Percentiles rank a stretch among this genome's conserved stretches.
Conservation (phyloP, 306 rosid species). For the Arachis stenosperma region DNA sequence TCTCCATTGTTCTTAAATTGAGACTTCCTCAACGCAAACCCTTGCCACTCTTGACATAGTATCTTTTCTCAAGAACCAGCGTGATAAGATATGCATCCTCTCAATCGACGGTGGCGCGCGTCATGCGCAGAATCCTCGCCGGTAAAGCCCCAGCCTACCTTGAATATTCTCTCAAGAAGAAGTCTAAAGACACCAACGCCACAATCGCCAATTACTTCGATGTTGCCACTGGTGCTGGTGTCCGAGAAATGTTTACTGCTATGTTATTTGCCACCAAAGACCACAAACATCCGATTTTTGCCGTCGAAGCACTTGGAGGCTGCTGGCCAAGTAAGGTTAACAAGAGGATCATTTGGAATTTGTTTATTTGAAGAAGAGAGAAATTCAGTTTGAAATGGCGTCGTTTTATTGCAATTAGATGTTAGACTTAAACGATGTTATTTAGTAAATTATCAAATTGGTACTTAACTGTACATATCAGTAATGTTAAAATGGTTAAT, state of each 20-base stretch:
- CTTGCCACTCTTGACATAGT: slow-evolving; percentile 34
- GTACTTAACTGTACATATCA: too few species aligned
- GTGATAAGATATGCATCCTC: slow-evolving; percentile 93
- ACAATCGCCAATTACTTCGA: slow-evolving; percentile 94
- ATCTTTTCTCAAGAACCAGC: slow-evolving; percentile 83
- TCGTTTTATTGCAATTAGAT: too few species aligned
- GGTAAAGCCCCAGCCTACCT: slow-evolving; percentile 87
- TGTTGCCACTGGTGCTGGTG: slow-evolving; percentile 85
- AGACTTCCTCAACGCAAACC: slow-evolving; percentile 33
- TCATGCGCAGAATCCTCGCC: slow-evolving; percentile 89
- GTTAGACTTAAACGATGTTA: too few species aligned
- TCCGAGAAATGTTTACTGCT: slow-evolving; percentile 86
- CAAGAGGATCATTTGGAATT: too few species aligned
- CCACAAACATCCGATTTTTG: slow-evolving; percentile 6
- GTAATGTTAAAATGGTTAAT: too few species aligned
- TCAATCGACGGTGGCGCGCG: slow-evolving; percentile 94
- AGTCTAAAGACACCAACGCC: slow-evolving; percentile 84
- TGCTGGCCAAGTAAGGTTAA: too few species aligned
- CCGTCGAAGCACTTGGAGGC: too few species aligned
- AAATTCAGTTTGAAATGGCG: slow-evolving; percentile 10
- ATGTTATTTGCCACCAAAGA: slow-evolving; percentile 87
- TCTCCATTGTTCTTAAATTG: slow-evolving; percentile 40
- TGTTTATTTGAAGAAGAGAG: too few species aligned
- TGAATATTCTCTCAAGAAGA: slow-evolving; percentile 72
- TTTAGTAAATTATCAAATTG: too few species aligned